Evolutionary conservation across 2,329 filamentous ascomycete genomes (phyloP), one percentile per base, ranked within the genome.

Genomic region (Diaporthe citri): DNA sequence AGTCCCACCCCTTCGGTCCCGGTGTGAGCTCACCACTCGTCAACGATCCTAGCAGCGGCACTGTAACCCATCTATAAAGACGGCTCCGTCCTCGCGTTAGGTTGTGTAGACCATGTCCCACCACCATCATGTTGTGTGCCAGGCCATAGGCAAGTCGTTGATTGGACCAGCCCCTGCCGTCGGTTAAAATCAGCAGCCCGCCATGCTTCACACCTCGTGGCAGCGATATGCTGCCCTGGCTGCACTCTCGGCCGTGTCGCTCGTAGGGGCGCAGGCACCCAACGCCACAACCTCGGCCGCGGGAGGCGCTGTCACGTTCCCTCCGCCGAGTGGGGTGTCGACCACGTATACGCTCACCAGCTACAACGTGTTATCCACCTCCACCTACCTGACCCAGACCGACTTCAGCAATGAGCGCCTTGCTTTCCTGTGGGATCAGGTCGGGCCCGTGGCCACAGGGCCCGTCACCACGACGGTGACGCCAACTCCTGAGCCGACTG

Each of bases 381-480:
- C 62, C 1, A 20, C 62, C 46, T 67, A 67, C 46, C 34, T 67
- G 46, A 20, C 62, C 31, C 62, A 67, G 57, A 72, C 71, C n/a
- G 71, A 72, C 46, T 72, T 72, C 57, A 64, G 57, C 43, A 55
- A 72, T 56, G 71, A 72, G 31, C 57, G 57, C 5, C 71, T 72
- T 20, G 71, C 71, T 20, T 39, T 72, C 36, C 71, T 72, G 12
- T 72, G 71, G 71, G 46, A 72, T 4, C 71, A 72, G 57, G 71
- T 72, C 15, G 71, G 71, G 43, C 71, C 71, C 10, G 71, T 72
- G n/a, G 31, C 57, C 6, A 72, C 57, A 20, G 71, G 71, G 3
- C 71, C 71, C n/a, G n/a, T 72, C 57, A 72, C 71, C 4, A 43
- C 71, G n/a, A 62, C 60, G 5, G 57, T 64, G 57, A 72, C 71